A percentile compares a stretch with the other conserved stretches of the same genome.
Evolutionary conservation across 2,329 filamentous ascomycete genomes (phyloP).

Genomic region (Arthrobotrys megalospora): DNA sequence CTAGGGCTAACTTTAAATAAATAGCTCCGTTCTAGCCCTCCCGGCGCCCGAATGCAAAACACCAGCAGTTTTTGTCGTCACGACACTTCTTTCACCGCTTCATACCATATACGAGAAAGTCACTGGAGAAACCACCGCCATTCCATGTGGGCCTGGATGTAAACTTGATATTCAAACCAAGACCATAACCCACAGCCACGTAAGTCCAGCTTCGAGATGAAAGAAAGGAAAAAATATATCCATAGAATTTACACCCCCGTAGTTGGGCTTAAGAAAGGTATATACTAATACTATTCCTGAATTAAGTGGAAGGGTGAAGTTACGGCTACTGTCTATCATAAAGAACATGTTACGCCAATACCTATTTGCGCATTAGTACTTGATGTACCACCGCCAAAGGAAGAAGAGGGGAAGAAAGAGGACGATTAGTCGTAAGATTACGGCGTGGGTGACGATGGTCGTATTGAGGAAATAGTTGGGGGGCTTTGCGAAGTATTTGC

Average conservation of each 20-base stretch:
- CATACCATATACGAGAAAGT: background rate
- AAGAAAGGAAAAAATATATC: no score
- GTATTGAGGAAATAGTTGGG: background rate
- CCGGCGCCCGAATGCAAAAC: constrained; percentile 6
- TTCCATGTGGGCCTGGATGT: constrained; percentile 3
- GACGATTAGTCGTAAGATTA: background rate
- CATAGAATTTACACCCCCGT: no score
- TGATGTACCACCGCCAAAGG: background rate
- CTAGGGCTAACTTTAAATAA: background rate
- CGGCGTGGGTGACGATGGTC: background rate
- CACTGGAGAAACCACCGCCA: background rate
- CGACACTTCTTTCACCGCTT: background rate
- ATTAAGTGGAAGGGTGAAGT: constrained; percentile 1
- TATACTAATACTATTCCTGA: background rate
- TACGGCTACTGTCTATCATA: background rate
- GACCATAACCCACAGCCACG: background rate
- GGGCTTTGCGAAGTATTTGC: background rate
- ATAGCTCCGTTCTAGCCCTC: constrained; percentile 6
- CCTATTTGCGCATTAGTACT: background rate
- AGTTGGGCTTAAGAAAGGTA: background rate
- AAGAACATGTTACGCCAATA: background rate
- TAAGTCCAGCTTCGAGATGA: background rate
- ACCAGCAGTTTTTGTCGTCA: constrained; percentile 18
- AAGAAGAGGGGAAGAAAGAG: background rate
- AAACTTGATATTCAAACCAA: constrained; percentile 15